Conservation (phyloP, 2,329 filamentous ascomycete species). For the Albifimbria verrucaria region DNA sequence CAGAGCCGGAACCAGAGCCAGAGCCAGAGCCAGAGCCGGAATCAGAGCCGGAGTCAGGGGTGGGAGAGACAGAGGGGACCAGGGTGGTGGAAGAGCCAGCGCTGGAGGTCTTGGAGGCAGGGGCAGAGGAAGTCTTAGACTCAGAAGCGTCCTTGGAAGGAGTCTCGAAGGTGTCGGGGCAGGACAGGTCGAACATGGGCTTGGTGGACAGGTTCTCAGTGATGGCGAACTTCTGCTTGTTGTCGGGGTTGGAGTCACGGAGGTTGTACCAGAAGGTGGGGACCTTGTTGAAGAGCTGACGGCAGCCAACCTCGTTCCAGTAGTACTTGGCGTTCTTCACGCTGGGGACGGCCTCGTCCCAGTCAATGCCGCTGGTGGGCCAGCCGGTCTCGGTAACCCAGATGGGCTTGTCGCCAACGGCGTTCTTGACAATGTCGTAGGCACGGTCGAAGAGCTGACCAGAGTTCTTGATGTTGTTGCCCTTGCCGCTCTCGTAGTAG, state of each 20-base stretch:
- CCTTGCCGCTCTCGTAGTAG: constrained; percentile 61
- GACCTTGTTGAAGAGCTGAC: constrained; percentile 50
- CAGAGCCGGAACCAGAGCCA: constrained; percentile 11
- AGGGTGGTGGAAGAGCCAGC: constrained; percentile 13
- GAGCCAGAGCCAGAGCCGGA: constrained; percentile 11
- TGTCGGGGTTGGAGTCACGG: constrained; percentile 58
- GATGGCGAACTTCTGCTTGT: constrained; percentile 56
- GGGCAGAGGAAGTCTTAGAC: constrained; percentile 10
- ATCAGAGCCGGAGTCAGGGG: constrained; percentile 11
- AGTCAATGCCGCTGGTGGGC: constrained; percentile 52
- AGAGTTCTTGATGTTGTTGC: constrained; percentile 54
- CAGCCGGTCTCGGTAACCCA: constrained; percentile 66
- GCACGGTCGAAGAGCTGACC: constrained; percentile 51
- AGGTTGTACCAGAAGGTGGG: constrained; percentile 62
- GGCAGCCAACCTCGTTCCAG: constrained; percentile 61
- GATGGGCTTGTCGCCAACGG: constrained; percentile 50
- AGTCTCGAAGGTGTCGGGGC: constrained; percentile 41
- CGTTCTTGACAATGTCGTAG: constrained; percentile 40
- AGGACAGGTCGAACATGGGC: constrained; percentile 51
- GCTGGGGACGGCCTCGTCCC: constrained; percentile 53
- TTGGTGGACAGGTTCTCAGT: constrained; percentile 50
- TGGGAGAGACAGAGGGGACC: constrained; percentile 8
- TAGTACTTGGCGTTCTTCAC: constrained; percentile 59
- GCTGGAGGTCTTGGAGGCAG: not conserved
- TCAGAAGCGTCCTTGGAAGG: constrained; percentile 19